Evolutionary conservation across 306 rosid species (phyloP).

Genomic region (Vigna hirtella): DNA sequence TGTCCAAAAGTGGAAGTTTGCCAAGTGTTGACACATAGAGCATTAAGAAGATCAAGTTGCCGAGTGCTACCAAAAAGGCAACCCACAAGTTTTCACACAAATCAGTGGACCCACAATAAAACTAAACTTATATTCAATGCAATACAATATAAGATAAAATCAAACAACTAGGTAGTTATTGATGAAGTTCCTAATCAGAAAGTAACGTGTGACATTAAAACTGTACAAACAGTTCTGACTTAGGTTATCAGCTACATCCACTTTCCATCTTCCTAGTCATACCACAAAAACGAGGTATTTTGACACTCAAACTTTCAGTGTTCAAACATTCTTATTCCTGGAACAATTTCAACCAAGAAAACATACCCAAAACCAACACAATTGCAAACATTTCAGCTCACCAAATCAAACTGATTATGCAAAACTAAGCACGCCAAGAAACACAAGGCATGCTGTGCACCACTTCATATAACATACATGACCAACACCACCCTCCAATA

Average conservation of each 20-base stretch:
- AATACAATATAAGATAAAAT: constrained; percentile 11
- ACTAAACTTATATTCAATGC: not conserved
- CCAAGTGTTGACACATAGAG: not conserved
- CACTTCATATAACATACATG: constrained; percentile 50
- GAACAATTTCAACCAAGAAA: not conserved
- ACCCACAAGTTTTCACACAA: not conserved
- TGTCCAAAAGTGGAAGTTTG: not conserved
- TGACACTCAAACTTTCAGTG: not conserved
- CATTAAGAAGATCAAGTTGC: not conserved
- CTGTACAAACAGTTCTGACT: constrained; percentile 34
- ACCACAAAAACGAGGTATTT: not conserved
- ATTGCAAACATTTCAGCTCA: constrained; percentile 61
- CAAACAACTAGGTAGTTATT: constrained; percentile 22
- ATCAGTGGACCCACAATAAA: not conserved
- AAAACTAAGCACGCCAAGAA: constrained; percentile 51
- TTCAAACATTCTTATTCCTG: constrained; percentile 19
- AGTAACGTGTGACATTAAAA: constrained; percentile 37
- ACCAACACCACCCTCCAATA: constrained; percentile 27
- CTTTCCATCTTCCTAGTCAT: constrained; percentile 42
- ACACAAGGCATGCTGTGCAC: constrained; percentile 34
- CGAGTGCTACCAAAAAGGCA: not conserved
- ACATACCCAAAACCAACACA: not conserved
- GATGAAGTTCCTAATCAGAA: not conserved
- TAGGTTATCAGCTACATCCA: constrained; percentile 68
- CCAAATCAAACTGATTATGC: constrained; percentile 62